Base-by-base conservation (phyloP, 345 rosid species). In the Populus deltoides region DNA sequence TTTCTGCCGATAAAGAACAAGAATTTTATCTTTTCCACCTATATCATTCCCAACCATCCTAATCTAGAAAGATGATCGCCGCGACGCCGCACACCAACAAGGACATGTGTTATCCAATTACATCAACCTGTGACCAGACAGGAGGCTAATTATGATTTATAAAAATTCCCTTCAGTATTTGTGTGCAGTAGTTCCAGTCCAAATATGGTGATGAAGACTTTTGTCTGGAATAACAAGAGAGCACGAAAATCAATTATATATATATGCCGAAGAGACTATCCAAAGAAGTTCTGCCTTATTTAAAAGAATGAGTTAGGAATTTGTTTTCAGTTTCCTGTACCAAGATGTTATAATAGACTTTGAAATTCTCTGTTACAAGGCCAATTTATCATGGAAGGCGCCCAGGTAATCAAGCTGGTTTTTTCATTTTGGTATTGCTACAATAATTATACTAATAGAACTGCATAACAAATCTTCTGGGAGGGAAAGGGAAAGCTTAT, bases 41-140 rank as follows among this genome's bases (percentile, higher is more conserved):
- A 2, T 0, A 2, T 31, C 2, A 31, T 31, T 31, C 33, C 33
- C 3, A 3, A 31, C 3, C 3, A 31, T 31, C 33, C 33, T 31
- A 0, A 31, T 31, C 2, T 3, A 0, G 2, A 2, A 31, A 2
- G 2, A 29, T 29, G 2, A 29, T 29, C 31, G 0, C 2, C 2
- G 0, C 31, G 31, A 29, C 31, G 1, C 31, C 2, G 31, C 31
- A 29, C 3, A 29, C 31, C 2, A 31, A 0, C 3, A 31, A 31
- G 0, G 2, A 3, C 36, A 39, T 47, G 49, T 75, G 55, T 39
- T 68, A 12, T 73, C 73, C 73, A 78, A 75, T 25, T 39, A 70
- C 22, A 41, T 69, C 35, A 72, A 55, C 27, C n/a, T 72, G 47
- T 20, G 8, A 59, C 35, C 53, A 38, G 29, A 66, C 4, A 66